Conservation (phyloP, 169 alveolate species). For the Cyclospora cayetanensis region DNA sequence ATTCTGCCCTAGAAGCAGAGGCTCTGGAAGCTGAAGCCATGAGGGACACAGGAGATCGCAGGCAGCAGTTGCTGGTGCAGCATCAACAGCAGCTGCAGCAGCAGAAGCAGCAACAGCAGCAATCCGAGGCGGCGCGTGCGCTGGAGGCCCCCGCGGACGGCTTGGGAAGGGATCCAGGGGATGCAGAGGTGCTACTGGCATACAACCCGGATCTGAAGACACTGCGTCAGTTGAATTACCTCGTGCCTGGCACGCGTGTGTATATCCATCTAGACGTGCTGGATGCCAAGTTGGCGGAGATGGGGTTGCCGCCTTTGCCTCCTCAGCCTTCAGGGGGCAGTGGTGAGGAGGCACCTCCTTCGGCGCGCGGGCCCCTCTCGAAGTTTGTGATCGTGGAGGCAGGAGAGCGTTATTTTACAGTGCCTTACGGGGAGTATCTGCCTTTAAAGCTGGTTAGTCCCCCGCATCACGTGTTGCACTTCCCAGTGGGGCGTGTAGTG, state of each 20-base stretch:
- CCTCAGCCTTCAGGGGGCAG: conserved; percentile 2
- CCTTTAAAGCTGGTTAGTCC: background rate
- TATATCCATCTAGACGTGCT: conserved; percentile 32
- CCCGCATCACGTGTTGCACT: conserved; percentile 1
- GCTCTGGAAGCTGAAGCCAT: conserved; percentile 28
- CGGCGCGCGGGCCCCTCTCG: conserved; percentile 4
- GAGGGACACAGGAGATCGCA: conserved; percentile 20
- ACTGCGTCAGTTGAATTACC: conserved; percentile 45
- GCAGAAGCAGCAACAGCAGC: conserved; percentile 3
- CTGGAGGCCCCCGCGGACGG: background rate
- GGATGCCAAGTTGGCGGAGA: conserved; percentile 7
- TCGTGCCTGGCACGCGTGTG: conserved; percentile 48
- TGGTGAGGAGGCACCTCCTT: background rate
- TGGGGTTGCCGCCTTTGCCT: conserved; percentile 14
- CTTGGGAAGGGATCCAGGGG: background rate
- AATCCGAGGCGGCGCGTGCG: background rate
- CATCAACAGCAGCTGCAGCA: conserved; percentile 17
- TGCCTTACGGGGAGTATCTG: conserved; percentile 12
- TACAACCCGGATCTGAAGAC: conserved; percentile 60
- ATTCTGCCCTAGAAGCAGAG: background rate
- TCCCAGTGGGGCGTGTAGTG: background rate
- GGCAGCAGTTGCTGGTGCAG: conserved; percentile 33
- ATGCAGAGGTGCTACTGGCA: conserved; percentile 11
- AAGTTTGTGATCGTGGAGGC: conserved; percentile 6
- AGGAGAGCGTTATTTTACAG: background rate